Conservation (phyloP, 1,139 yeast species). For the Tardiomyces digboiensis region DNA sequence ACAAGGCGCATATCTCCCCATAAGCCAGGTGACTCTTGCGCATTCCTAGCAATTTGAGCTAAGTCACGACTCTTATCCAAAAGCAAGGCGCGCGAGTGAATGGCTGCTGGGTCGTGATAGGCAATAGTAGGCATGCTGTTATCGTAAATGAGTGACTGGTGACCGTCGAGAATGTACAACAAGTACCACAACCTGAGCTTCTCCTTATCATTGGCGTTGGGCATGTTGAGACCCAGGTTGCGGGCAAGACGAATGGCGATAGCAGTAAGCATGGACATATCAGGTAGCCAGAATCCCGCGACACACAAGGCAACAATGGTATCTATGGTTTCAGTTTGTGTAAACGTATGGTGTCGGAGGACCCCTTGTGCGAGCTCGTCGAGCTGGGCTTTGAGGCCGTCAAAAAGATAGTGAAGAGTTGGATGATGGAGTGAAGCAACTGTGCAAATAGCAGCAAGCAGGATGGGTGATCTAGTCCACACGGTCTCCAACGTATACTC, state of each 20-base stretch:
- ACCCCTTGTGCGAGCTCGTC: constrained; percentile 40
- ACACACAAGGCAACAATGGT: constrained; percentile 54
- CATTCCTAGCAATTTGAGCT: not conserved
- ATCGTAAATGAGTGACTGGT: constrained; percentile 48
- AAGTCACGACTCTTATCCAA: constrained; percentile 1
- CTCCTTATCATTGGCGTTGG: constrained; percentile 3
- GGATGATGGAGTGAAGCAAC: constrained; percentile 60
- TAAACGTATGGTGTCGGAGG: constrained; percentile 28
- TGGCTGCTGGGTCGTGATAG: constrained; percentile 28
- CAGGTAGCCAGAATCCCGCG: constrained; percentile 57
- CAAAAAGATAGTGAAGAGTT: constrained; percentile 30
- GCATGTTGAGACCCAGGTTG: constrained; percentile 38
- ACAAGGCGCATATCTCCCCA: constrained; percentile 50
- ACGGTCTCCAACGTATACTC: constrained; percentile 39
- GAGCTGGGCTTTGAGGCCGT: constrained; percentile 33
- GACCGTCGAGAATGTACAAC: constrained; percentile 60
- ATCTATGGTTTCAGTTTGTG: constrained; percentile 45
- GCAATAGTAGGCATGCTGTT: constrained; percentile 48
- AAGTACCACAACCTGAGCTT: constrained; percentile 57
- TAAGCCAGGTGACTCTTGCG: not conserved
- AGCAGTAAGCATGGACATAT: constrained; percentile 58
- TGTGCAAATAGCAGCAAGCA: constrained; percentile 53
- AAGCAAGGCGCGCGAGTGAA: constrained; percentile 8
- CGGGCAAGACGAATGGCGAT: constrained; percentile 56
- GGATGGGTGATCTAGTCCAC: constrained; percentile 50